Evolutionary conservation across 331 rosid species (phyloP), one percentile per base, ranked within the genome.

Genomic region (Arachis monticola): DNA sequence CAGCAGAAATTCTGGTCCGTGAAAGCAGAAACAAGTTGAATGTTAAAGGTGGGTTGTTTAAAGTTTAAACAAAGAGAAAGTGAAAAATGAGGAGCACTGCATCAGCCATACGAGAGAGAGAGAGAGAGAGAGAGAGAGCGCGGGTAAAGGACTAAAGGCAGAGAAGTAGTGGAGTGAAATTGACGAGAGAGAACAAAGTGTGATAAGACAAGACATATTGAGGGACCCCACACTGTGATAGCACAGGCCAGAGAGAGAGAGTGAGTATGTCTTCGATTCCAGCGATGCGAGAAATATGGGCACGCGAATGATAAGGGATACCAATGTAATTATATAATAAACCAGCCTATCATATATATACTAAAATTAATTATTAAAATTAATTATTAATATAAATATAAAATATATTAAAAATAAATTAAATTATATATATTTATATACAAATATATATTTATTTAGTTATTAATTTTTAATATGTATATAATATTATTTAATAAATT

Each of bases 271-370:
- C 83, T 79, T 80, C 63, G 69, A 67, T 65, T 74, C 74, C 83
- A 80, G 83, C 83, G 83, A 69, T 67, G 91, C 86, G 85, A 38
- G 80, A 88, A 85, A 86, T 82, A 38, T 70, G 85, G 91, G 90
- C 93, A 91, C 93, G 96, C 96, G 90, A 80, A 70, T 62, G 85
- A 81, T 45, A 77, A 62, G 82, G 72, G 73, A 67, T 64, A 79
- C 4, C 83, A 17, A 45, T 17, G 22, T 17, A 17, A 17, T 17
- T 17, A 17, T 17, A 17, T 17, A 17, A 17, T 17, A 17, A 17
- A 17, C 22, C 22, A 17, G 22, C 22, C 22, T 17, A 17, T 17
- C 22, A 17, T 17, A 17, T 17, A 17, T 17, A 17, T 17, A 17
- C 22, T 17, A 17, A 17, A 17, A 17, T 17, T 17, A 17, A 17